Evolutionary conservation across 495 filamentous ascomycete genomes (phyloP), one percentile per base, ranked within the genome.

Genomic region (Lineolata rhizophorae): DNA sequence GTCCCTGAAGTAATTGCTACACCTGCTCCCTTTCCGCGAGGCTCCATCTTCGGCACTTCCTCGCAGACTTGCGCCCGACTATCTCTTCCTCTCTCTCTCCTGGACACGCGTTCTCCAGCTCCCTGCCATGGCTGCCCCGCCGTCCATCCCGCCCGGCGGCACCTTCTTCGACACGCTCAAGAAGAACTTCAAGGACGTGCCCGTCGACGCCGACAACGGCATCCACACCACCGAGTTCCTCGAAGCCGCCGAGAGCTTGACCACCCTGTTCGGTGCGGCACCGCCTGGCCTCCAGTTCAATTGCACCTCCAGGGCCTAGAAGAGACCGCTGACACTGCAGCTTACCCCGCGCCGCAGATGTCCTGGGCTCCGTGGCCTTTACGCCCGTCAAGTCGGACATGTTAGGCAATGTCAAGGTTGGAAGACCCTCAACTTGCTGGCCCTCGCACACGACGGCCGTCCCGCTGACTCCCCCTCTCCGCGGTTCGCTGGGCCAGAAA

Each of bases 361-460:
- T 77, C 20, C 65, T 95, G 18, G 82, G 80, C 28, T 76, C 72
- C 21, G 58, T 69, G 10, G 81, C 83, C 36, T 93, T 95, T 57
- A 64, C 54, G 3, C 70, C 73, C 17, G 85, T 97, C 36, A 92
- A 94, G 63, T 75, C 54, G 38, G 87, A 97, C 53, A 73, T 97
- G 62, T 42, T 67, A 5, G 80, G 80, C 47, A 97, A 97, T 50
- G 68, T 97, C 52, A 80, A 82, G 67, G 85, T 94, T 49, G 35
- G 53, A 1, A 5, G 3, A n/a, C 25, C 10, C 17, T 22, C 9
- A 18, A 13, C n/a, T 17, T 14, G 14, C 25, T 38, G 11, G 8
- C 9, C 9, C n/a, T 25, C 2, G 31, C 34, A 29, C 5, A 38
- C 18, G 9, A 9, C 2, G n/a, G 1, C n/a, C n/a, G n/a, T n/a